Evolutionary conservation across 139 green algal genomes (phyloP).

Genomic region (Axilococcus clingmanii): DNA sequence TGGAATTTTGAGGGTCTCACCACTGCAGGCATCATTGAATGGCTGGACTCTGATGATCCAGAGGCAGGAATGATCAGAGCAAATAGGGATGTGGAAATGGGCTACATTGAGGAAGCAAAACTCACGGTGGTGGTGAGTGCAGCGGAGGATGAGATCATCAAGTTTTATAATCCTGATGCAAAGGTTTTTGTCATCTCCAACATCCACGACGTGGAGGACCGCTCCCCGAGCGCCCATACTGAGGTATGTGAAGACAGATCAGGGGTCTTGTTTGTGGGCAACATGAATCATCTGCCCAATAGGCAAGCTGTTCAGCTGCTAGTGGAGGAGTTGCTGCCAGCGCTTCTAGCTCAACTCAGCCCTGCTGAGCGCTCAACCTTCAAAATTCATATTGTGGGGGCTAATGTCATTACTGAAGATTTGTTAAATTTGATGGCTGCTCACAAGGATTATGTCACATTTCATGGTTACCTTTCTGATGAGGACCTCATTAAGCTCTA

Average conservation of each 20-base stretch:
- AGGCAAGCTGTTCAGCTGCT: neutral
- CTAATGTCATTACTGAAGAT: neutral
- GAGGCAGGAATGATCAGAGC: neutral
- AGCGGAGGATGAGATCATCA: neutral
- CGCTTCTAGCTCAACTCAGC: neutral
- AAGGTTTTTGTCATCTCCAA: no score
- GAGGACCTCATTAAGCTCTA: slow-evolving; percentile 10
- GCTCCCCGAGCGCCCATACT: no score
- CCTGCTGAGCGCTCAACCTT: neutral
- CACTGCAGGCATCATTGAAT: neutral
- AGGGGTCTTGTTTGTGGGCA: slow-evolving; percentile 1
- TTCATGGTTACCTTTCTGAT: neutral
- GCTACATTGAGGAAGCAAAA: neutral
- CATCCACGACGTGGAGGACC: no score
- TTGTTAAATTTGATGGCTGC: neutral
- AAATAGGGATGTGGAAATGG: neutral
- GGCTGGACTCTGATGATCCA: neutral
- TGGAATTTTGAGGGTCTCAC: neutral
- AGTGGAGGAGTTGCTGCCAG: neutral
- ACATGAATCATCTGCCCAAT: neutral
- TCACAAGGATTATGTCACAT: neutral
- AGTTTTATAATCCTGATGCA: no score
- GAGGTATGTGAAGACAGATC: no score
- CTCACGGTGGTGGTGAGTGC: neutral
- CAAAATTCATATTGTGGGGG: neutral